Percentiles rank a stretch among this genome's conserved stretches.
Conservation (phyloP, 2,329 filamentous ascomycete genomes). For the Talaromyces albobiverticillius region DNA sequence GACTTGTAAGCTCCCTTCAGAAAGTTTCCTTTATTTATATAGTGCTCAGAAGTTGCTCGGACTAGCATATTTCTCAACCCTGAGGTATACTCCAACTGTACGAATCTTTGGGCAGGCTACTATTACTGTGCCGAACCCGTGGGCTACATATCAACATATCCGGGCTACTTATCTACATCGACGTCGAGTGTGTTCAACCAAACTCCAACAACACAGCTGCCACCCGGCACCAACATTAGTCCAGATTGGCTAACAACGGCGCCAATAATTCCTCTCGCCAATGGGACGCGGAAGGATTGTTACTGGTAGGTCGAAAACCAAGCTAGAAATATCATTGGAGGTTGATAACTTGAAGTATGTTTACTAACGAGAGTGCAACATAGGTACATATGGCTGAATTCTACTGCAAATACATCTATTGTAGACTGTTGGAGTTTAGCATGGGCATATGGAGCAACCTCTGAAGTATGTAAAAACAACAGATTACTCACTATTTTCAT, state of each 20-base stretch:
- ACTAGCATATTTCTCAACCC: conserved; percentile 22
- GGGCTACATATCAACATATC: conserved; percentile 3
- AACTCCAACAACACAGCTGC: too few species aligned
- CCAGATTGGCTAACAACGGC: background rate
- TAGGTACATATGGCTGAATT: too few species aligned
- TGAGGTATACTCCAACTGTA: conserved; percentile 23
- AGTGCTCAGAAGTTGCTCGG: background rate
- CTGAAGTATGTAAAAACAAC: too few species aligned
- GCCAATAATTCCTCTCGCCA: background rate
- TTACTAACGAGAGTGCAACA: background rate
- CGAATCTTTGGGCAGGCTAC: conserved; percentile 21
- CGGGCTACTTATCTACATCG: background rate
- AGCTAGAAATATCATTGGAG: too few species aligned
- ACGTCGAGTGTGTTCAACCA: too few species aligned
- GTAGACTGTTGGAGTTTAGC: too few species aligned
- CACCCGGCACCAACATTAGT: too few species aligned
- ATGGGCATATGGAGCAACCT: too few species aligned
- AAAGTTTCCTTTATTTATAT: background rate
- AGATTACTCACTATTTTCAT: too few species aligned
- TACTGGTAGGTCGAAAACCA: background rate
- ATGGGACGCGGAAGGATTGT: background rate
- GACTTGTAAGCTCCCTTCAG: background rate
- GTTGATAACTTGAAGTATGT: too few species aligned
- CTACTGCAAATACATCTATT: too few species aligned
- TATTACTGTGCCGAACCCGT: conserved; percentile 20